Base-by-base conservation (phyloP, 1,139 yeast genomes). In the Suhomyces taliae region DNA sequence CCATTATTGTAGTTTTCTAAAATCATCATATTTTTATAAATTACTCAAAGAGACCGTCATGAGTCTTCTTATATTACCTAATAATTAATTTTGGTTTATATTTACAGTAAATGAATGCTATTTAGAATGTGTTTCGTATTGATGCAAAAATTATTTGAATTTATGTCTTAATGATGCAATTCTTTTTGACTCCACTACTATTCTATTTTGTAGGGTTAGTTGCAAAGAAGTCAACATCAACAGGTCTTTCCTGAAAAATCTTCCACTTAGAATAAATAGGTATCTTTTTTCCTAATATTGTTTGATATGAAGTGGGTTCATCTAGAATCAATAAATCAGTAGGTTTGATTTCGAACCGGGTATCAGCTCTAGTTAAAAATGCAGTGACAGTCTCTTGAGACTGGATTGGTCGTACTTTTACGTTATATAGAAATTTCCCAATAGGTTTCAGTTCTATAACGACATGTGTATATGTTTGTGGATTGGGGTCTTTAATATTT, bases 391-490 rank as follows among this genome's bases (percentile, higher is more conserved):
- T 31, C 2, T 39, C 40, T 2, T 53, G 38, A 1, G 45, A 41
- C 2, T 40, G 35, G 9, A 57, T 29, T 12, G 45, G 43, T 26
- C 15, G 40, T 4, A 57, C 45, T n/a, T 46, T 34, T 0, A 53
- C 63, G 6, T 61, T 53, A 27, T 51, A 51, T 44, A 65, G 46
- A 47, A 62, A 65, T 41, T 51, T 53, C 0, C 70, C 70, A 7
- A 63, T 44, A 27, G 52, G 41, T 11, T 45, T 50, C 8, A 44
- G 19, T 8, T 43, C 36, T 15, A 40, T 14, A 1, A 62, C 46
- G 2, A 45, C 31, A 45, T 64, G 67, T 3, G 67, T 58, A 8
- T 64, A 60, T 2, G 4, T 11, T 2, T n/a, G 11, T 8, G 19
- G 27, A 34, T 11, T 27, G 7, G 12, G 24, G 19, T 8, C 32